phyloP scores from a whole-genome alignment of 768 basidiomycete genomes.

The Leccinum broughii region DNA sequence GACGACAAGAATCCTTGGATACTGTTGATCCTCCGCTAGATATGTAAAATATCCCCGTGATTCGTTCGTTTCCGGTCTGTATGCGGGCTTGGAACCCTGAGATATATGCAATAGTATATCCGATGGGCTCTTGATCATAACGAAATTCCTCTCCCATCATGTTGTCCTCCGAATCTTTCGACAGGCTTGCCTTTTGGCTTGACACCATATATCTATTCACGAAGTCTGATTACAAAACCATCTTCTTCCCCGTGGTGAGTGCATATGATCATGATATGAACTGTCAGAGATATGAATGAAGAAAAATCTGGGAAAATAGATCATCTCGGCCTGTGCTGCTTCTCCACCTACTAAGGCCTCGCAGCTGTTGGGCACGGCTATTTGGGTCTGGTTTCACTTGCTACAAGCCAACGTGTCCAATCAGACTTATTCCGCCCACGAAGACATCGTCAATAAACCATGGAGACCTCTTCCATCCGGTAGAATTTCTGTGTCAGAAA shows the following conservation, averaged over 20 bases:
- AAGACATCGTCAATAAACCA: slow-evolving; percentile 37
- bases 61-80: background rate
- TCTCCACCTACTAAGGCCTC: background rate
- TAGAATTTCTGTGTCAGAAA: slow-evolving; percentile 26
- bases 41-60: background rate
- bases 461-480: slow-evolving; percentile 41
- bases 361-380: slow-evolving; percentile 5
- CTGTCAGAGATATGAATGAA: background rate
- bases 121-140: background rate
- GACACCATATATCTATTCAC: slow-evolving; percentile 37
- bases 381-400: slow-evolving; percentile 36
- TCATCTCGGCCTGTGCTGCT: slow-evolving; percentile 6
- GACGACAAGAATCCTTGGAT: background rate
- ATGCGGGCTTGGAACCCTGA: background rate
- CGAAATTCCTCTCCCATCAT: background rate
- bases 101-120: background rate
- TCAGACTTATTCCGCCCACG: slow-evolving; percentile 27
- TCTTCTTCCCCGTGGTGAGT: slow-evolving; percentile 36
- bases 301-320: slow-evolving; percentile 4
- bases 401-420: slow-evolving; percentile 37
- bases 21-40: background rate
- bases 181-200: slow-evolving; percentile 15
- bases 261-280: background rate
- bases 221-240: slow-evolving; percentile 36
- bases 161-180: background rate